phyloP scores from a whole-genome alignment of 2,329 filamentous ascomycete genomes.

The Sarocladium kiliense region DNA sequence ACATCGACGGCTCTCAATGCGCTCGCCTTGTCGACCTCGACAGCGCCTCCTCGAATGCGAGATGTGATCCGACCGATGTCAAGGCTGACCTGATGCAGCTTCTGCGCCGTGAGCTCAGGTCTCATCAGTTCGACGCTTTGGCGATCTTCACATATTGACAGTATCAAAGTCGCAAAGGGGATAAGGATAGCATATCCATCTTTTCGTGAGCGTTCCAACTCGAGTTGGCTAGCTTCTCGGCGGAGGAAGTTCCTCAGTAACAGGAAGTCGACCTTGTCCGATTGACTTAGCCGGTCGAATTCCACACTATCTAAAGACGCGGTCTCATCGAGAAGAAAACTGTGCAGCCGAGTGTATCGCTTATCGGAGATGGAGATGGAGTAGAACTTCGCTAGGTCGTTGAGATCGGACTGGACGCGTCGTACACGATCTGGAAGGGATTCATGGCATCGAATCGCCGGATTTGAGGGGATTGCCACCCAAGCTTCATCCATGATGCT shows the following conservation, averaged over 20 bases:
- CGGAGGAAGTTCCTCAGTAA: conserved; percentile 42
- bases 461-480: background rate
- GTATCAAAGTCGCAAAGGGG: conserved; percentile 42
- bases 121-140: conserved; percentile 27
- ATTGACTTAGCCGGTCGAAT: conserved; percentile 28
- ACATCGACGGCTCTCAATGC: conserved; percentile 42
- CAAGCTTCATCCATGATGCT: background rate
- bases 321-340: conserved; percentile 38
- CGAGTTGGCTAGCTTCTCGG: conserved; percentile 4
- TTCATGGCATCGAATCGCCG: background rate
- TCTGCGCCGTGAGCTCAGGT: conserved; percentile 35
- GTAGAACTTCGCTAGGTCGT: conserved; percentile 44
- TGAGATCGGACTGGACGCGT: conserved; percentile 38
- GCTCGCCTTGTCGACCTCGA: conserved; percentile 32
- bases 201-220: conserved; percentile 32
- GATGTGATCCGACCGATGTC: conserved; percentile 26
- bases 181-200: conserved; percentile 33
- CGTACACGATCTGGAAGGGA: conserved; percentile 36
- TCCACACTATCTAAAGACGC: conserved; percentile 18
- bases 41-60: conserved; percentile 27
- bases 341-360: conserved; percentile 31
- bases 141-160: conserved; percentile 33
- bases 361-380: conserved; percentile 38
- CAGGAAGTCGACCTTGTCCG: conserved; percentile 43
- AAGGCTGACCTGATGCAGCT: conserved; percentile 30